Base-by-base conservation (phyloP, 768 basidiomycete species). In the Xerocomellus dryophilus region DNA sequence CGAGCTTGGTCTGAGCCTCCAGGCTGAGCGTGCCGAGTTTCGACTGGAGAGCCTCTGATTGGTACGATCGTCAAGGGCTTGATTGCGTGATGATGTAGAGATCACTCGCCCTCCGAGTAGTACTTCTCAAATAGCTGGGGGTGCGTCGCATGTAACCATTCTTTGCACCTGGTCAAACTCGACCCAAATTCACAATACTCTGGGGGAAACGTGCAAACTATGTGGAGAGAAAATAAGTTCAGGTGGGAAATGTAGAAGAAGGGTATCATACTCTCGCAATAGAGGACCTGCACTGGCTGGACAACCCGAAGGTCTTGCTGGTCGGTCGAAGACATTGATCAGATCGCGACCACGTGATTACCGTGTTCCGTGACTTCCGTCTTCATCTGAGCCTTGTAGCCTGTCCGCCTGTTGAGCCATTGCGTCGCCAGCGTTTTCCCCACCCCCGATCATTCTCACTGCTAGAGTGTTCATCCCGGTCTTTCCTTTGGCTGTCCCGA, bases 131-230 rank as follows among this genome's bases (percentile, higher is more conserved):
- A 95, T 46, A 94, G 75, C 27, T 78, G 79, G 1, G 82, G 74
- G 58, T 91, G 80, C 39, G 76, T 71, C 41, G 82, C 83, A 58
- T 87, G 81, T 50, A 98, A 71, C 92, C 92, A 95, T 58, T 92
- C 85, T 71, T 97, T 98, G 75, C 96, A 98, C 69, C 82, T 83
- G 20, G 93, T 91, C 51, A 95, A 63, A 58, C 85, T 87, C 20
- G 88, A 84, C 14, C 93, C 93, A 62, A 98, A 99, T 73, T 97
- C 93, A 75, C 96, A 99, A 74, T 95, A 98, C 75, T 99, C 96
- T 31, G 85, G 81, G 1, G 96, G 96, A 67, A 88, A 89, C 10
- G 86, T 79, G 82, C 96, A 98, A 40, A 98, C 92, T 89, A 58
- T 1, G n/a, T n/a, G 9, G 45, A 52, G 52, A 47, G 15, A 41